Percentiles rank a stretch among this genome's conserved stretches.
phyloP scores from a whole-genome alignment of 257 asterid genomes.

The Lycium ferocissimum region DNA sequence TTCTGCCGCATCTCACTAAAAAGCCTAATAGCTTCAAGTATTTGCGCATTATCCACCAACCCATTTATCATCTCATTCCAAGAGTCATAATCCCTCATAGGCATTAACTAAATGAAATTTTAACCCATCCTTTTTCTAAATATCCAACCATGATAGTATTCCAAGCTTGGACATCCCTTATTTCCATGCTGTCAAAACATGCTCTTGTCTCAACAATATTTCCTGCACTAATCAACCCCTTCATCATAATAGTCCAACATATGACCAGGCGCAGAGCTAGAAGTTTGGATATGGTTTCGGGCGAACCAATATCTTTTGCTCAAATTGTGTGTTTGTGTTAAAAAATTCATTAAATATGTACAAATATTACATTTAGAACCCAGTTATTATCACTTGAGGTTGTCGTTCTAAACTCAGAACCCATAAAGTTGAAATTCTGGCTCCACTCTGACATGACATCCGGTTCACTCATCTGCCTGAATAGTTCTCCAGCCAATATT shows the following conservation, averaged over 20 bases:
- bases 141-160: slow-evolving; percentile 57
- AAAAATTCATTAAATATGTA: too few relatives aligned
- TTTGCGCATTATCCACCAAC: slow-evolving; percentile 47
- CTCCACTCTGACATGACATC: slow-evolving; percentile 51
- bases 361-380: too few relatives aligned
- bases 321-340: too few relatives aligned
- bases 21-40: slow-evolving; percentile 53
- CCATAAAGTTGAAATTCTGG: too few relatives aligned
- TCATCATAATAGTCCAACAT: slow-evolving; percentile 66
- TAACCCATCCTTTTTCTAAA: slow-evolving; percentile 36
- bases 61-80: slow-evolving; percentile 60
- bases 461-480: slow-evolving; percentile 44
- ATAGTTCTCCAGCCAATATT: slow-evolving; percentile 53
- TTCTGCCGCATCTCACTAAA: slow-evolving; percentile 59
- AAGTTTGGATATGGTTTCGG: too few relatives aligned
- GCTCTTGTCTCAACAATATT: slow-evolving; percentile 28
- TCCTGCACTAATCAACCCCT: slow-evolving; percentile 45
- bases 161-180: slow-evolving; percentile 67
- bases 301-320: too few relatives aligned
- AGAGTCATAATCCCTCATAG: slow-evolving; percentile 52
- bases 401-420: too few relatives aligned
- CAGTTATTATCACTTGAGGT: too few relatives aligned
- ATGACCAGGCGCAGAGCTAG: too few relatives aligned
- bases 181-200: slow-evolving; percentile 58
- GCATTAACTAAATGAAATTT: slow-evolving; percentile 48